A percentile compares a stretch with the other conserved stretches of the same genome.
Evolutionary conservation across 805 yeast genomes (phyloP).

Genomic region (Metschnikowia koreensis): DNA sequence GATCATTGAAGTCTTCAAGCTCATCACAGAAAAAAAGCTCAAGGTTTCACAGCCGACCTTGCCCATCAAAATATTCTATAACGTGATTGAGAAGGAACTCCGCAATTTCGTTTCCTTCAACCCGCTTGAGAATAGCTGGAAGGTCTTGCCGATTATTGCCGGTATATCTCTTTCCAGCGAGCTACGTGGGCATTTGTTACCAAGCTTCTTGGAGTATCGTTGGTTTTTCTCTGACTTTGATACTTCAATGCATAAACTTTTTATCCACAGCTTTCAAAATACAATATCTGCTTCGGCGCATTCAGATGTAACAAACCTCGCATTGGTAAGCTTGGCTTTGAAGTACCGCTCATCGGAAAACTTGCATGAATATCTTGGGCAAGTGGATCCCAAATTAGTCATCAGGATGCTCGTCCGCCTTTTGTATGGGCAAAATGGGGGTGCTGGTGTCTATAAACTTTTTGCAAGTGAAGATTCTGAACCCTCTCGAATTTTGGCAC

Average conservation of each 20-base stretch:
- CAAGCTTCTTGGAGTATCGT: constrained; percentile 25
- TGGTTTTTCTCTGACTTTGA: constrained; percentile 41
- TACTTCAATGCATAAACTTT: constrained; percentile 25
- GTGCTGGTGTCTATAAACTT: constrained; percentile 16
- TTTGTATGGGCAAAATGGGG: constrained; percentile 18
- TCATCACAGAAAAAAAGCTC: constrained; percentile 44
- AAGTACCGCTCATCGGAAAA: constrained; percentile 26
- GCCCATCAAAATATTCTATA: constrained; percentile 44
- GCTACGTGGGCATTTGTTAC: constrained; percentile 31
- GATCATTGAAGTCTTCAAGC: constrained; percentile 49
- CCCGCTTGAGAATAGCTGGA: constrained; percentile 40
- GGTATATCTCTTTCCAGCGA: constrained; percentile 44
- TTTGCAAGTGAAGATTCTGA: constrained; percentile 18
- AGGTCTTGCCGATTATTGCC: constrained; percentile 45
- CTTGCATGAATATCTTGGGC: constrained; percentile 21
- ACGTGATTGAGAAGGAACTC: constrained; percentile 33
- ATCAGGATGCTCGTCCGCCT: constrained; percentile 21
- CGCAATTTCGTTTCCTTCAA: constrained; percentile 29
- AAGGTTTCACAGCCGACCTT: constrained; percentile 49
- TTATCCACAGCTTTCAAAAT: constrained; percentile 25
- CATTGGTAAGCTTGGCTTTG: constrained; percentile 37
- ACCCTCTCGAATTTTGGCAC: constrained; percentile 9
- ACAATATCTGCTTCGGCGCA: constrained; percentile 23
- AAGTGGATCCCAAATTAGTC: constrained; percentile 20
- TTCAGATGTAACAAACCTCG: constrained; percentile 26